Base-by-base conservation (phyloP, 495 filamentous ascomycete genomes). In the Neurospora cerealis region DNA sequence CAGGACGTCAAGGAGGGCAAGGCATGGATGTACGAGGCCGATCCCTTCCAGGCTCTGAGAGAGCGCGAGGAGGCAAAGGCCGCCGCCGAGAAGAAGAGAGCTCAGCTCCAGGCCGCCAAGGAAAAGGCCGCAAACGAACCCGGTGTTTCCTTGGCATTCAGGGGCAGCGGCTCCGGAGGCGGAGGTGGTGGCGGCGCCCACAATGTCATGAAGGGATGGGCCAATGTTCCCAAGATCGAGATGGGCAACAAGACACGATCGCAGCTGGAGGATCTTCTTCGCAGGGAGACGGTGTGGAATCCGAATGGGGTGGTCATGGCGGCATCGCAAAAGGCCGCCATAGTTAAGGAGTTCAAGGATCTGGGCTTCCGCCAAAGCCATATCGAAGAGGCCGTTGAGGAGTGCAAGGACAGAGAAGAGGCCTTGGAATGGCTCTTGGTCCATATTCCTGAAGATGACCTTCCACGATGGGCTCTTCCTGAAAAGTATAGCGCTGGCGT, bases 381-480 rank as follows among this genome's bases (percentile, higher is more conserved):
- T 80, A 87, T 93, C 46, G 91, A 97, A 79, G 96, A 99, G 82
- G 96, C 96, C 10, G 88, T 92, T 1, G 88, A 87, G 37, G 90
- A 93, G 76, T 97, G 93, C 81, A 96, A 93, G 83, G 93, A 97
- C 80, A 87, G 90, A n/a, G 95, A 98, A 79, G 96, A 98, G 81
- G 89, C 93, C 15, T 84, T 99, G 9, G 88, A 89, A 77, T 99
- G 96, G 96, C 88, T 99, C 24, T 86, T 99, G 28, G 92, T 98
- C 39, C 95, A 99, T 81, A 93, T 99, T 24, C 96, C 96, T 3
- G 96, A 99, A 81, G 96, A 98, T 80, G 96, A 99, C 80, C 83
- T 98, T 3, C 96, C 96, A 0, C 80, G 86, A 21, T 97, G 95
- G 93, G 91, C 92, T 79, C 84, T 99, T 34, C 96, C 96, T 4